A percentile compares a stretch with the other conserved stretches of the same genome.
These are phyloP conservation scores for Odontarrhena argentea DNA, from an alignment of 345 rosid species.

Conservation along the genomic window DNA sequence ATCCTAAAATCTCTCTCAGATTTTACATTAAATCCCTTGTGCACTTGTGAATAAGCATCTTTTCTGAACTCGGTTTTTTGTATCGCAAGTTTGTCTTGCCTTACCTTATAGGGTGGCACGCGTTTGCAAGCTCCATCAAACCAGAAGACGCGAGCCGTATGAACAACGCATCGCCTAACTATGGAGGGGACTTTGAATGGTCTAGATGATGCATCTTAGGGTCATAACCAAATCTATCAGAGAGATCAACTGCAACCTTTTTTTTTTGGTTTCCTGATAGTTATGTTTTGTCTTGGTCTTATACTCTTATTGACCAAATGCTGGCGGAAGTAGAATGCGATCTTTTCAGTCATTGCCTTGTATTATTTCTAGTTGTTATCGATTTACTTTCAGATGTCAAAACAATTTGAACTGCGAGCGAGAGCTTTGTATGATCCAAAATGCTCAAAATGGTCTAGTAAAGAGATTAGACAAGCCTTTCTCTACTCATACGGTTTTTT, in stretches of 20 bases:
- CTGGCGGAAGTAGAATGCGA: slow-evolving; percentile 15
- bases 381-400: background rate
- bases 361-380: slow-evolving; percentile 9
- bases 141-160: no score
- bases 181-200: slow-evolving; percentile 85
- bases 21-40: no score
- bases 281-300: background rate
- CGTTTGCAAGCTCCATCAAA: no score
- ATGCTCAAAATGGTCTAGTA: no score
- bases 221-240: background rate
- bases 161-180: no score
- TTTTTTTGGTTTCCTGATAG: slow-evolving; percentile 5
- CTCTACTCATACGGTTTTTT: no score
- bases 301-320: background rate
- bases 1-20: background rate
- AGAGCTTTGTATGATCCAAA: background rate
- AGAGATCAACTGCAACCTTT: background rate
- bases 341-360: background rate
- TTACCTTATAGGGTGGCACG: slow-evolving; percentile 79
- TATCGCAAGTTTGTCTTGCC: slow-evolving; percentile 80
- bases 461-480: no score
- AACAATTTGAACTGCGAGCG: background rate
- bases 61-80: slow-evolving; percentile 42
- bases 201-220: slow-evolving; percentile 46
- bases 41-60: slow-evolving; percentile 1